A percentile compares a stretch with the other conserved stretches of the same genome.
phyloP scores from a whole-genome alignment of 768 basidiomycete genomes.

The Tulasnella sp. region DNA sequence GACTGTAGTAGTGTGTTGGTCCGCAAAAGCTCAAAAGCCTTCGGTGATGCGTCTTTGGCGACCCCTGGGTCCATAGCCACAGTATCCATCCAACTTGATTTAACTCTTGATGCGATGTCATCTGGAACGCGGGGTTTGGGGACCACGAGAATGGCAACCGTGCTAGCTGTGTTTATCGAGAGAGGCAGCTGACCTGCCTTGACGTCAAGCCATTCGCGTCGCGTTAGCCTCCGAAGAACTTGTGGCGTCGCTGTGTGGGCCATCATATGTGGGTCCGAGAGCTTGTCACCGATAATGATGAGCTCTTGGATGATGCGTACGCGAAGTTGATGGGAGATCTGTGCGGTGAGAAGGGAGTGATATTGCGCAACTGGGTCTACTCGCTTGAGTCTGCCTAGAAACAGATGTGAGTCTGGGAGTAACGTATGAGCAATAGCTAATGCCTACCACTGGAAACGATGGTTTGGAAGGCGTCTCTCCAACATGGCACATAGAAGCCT shows the following conservation, averaged over 20 bases:
- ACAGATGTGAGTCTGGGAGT: neutral
- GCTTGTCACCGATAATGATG: slow-evolving; percentile 41
- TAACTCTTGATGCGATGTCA: neutral
- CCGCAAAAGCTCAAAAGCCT: too few species aligned
- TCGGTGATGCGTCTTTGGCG: slow-evolving; percentile 21
- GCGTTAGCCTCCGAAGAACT: slow-evolving; percentile 54
- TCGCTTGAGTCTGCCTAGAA: slow-evolving; percentile 11
- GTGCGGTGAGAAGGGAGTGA: slow-evolving; percentile 39
- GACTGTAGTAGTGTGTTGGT: too few species aligned
- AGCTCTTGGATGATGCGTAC: slow-evolving; percentile 69
- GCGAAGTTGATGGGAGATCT: slow-evolving; percentile 58
- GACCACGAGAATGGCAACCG: slow-evolving; percentile 47
- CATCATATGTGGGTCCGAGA: slow-evolving; percentile 25
- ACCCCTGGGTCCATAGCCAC: slow-evolving; percentile 25
- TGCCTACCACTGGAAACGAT: slow-evolving; percentile 31
- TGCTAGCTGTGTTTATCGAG: slow-evolving; percentile 26
- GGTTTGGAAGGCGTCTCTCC: slow-evolving; percentile 37
- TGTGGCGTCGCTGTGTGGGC: slow-evolving; percentile 21
- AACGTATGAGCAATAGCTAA: neutral
- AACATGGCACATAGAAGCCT: slow-evolving; percentile 51
- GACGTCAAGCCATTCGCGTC: slow-evolving; percentile 47
- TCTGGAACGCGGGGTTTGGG: neutral
- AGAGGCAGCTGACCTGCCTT: slow-evolving; percentile 32
- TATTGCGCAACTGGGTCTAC: slow-evolving; percentile 27
- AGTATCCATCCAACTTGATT: neutral